phyloP scores from a whole-genome alignment of 768 basidiomycete species.

The Termitomyces bulborhizus region DNA sequence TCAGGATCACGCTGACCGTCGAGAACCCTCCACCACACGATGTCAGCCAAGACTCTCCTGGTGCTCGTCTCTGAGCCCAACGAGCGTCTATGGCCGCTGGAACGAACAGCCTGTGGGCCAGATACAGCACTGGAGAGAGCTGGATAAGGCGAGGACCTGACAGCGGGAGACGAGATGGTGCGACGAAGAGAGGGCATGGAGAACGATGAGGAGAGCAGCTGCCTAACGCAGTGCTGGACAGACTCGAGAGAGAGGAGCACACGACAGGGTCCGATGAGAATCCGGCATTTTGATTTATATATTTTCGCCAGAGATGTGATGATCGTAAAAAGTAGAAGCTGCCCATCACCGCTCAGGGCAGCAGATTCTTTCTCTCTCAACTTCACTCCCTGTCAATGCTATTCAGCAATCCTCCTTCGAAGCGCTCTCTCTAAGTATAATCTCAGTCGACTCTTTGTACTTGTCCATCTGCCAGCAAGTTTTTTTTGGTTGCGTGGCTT shows the following conservation, averaged over 20 bases:
- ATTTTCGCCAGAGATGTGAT: slow-evolving; percentile 25
- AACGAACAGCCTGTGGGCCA: slow-evolving; percentile 22
- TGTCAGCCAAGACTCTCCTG: slow-evolving; percentile 76
- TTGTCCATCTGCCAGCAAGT: slow-evolving; percentile 3
- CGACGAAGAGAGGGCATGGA: slow-evolving; percentile 76
- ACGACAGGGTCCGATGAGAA: slow-evolving; percentile 28
- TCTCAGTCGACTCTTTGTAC: slow-evolving; percentile 3
- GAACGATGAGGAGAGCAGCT: slow-evolving; percentile 30
- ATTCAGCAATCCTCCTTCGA: slow-evolving; percentile 15
- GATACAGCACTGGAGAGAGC: slow-evolving; percentile 28
- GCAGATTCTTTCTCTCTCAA: slow-evolving; percentile 12
- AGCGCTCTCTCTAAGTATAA: slow-evolving; percentile 8
- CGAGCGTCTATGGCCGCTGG: slow-evolving; percentile 51
- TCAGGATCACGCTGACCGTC: slow-evolving; percentile 57
- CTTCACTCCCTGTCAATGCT: slow-evolving; percentile 16
- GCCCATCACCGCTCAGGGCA: slow-evolving; percentile 14
- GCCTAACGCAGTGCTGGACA: slow-evolving; percentile 43
- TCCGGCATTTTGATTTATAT: slow-evolving; percentile 34
- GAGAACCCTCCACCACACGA: slow-evolving; percentile 82
- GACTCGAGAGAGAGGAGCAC: slow-evolving; percentile 24
- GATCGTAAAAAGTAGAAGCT: slow-evolving; percentile 17
- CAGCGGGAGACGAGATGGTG: slow-evolving; percentile 61
- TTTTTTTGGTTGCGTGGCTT: not conserved
- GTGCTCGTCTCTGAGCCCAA: slow-evolving; percentile 59
- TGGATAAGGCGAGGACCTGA: slow-evolving; percentile 66